These are phyloP conservation scores for Penicillium brevicompactum DNA, from an alignment of 2,329 filamentous ascomycete genomes.

Conservation along the genomic window DNA sequence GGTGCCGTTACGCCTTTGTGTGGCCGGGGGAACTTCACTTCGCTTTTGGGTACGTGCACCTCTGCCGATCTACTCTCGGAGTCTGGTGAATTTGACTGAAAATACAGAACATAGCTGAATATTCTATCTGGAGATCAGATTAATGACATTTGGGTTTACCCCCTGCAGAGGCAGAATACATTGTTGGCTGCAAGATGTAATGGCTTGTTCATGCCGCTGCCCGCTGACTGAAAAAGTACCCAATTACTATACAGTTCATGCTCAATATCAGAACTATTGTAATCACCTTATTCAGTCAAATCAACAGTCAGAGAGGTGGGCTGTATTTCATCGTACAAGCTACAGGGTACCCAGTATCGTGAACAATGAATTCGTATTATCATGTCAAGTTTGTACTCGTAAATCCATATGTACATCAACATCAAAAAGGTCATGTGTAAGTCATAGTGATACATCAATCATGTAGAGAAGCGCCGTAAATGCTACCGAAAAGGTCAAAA, in stretches of 20 bases:
- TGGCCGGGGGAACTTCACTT: constrained; percentile 6
- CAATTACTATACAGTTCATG: too few species aligned
- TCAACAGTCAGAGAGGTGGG: too few species aligned
- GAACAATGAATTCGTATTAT: neutral
- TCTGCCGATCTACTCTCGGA: too few species aligned
- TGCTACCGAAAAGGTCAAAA: constrained; percentile 10
- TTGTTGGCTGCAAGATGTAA: constrained; percentile 21
- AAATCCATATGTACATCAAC: constrained; percentile 14
- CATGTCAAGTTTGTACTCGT: constrained; percentile 6
- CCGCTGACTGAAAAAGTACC: neutral
- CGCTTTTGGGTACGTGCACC: neutral
- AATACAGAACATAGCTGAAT: too few species aligned
- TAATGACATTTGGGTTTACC: too few species aligned
- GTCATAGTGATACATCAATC: constrained; percentile 28
- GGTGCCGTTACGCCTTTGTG: constrained; percentile 21
- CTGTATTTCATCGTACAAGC: too few species aligned
- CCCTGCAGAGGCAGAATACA: constrained; percentile 13
- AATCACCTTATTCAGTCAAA: too few species aligned
- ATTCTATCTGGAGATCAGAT: too few species aligned
- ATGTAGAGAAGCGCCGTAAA: constrained; percentile 22
- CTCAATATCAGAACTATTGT: too few species aligned
- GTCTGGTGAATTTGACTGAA: too few species aligned
- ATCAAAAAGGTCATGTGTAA: constrained; percentile 9
- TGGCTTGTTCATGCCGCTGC: constrained; percentile 15
- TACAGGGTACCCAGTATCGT: neutral